Conservation (phyloP, 768 basidiomycete genomes). For the Suillus subluteus region DNA sequence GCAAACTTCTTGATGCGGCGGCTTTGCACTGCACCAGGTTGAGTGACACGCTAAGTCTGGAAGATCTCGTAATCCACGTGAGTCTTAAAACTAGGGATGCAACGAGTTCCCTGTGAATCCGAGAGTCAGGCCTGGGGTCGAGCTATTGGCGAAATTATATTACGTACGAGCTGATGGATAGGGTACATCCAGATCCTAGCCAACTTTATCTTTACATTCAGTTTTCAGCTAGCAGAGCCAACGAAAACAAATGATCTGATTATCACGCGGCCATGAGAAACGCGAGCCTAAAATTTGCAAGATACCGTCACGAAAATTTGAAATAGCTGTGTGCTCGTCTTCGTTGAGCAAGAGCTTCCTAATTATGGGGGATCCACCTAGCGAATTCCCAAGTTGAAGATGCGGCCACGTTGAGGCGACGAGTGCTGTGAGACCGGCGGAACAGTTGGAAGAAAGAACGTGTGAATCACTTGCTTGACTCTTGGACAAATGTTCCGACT, state of each 20-base stretch:
- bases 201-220: not conserved
- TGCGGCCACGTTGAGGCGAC: constrained; percentile 18
- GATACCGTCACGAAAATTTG: not conserved
- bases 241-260: too few relatives aligned
- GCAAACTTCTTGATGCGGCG: constrained; percentile 32
- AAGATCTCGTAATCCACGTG: constrained; percentile 15
- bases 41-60: constrained; percentile 21
- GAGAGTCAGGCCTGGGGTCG: constrained; percentile 10
- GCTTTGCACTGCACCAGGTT: constrained; percentile 22
- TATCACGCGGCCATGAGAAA: too few relatives aligned
- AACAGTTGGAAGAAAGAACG: constrained; percentile 11
- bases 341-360: not conserved
- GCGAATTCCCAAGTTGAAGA: constrained; percentile 27
- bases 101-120: constrained; percentile 7
- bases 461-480: constrained; percentile 10
- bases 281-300: not conserved
- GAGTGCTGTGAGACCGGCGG: constrained; percentile 30
- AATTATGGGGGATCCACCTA: constrained; percentile 24
- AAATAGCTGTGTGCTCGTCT: not conserved
- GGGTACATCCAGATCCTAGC: not conserved
- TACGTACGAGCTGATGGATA: not conserved
- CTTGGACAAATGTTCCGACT: not conserved
- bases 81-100: constrained; percentile 10
- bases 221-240: too few relatives aligned
- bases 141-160: not conserved